These are phyloP conservation scores for Microsporum canis DNA, from an alignment of 2,329 filamentous ascomycete genomes.

Conservation along the genomic window DNA sequence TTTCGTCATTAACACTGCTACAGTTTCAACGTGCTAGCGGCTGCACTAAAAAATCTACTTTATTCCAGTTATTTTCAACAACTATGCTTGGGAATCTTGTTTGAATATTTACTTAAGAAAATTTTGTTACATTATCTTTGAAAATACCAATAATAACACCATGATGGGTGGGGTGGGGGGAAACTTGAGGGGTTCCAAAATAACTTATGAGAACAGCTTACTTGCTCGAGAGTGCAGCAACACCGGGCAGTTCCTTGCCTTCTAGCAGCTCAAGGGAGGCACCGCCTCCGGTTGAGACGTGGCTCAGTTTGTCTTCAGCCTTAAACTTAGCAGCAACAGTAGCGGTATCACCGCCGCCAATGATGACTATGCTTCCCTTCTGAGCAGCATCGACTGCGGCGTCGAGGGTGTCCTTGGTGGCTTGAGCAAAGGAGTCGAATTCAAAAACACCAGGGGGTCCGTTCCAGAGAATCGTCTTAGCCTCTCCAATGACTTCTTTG, in stretches of 20 bases:
- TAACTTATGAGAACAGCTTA: slow-evolving; percentile 18
- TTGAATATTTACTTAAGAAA: background rate
- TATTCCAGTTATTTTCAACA: background rate
- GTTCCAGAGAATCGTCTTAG: slow-evolving; percentile 98
- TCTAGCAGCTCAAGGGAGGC: slow-evolving; percentile 92
- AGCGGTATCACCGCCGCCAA: slow-evolving; percentile 94
- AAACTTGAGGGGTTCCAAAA: background rate
- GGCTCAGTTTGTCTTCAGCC: slow-evolving; percentile 92
- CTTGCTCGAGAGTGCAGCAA: slow-evolving; percentile 74
- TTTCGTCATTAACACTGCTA: background rate
- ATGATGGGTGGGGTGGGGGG: background rate
- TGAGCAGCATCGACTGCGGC: slow-evolving; percentile 71
- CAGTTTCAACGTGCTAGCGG: background rate
- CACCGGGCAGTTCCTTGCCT: slow-evolving; percentile 94
- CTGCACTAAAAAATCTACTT: background rate
- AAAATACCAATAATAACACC: background rate
- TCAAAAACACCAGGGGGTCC: slow-evolving; percentile 95
- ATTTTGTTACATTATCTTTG: slow-evolving; percentile 2
- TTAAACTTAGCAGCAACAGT: slow-evolving; percentile 96
- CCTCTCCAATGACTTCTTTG: slow-evolving; percentile 72
- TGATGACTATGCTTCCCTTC: slow-evolving; percentile 90
- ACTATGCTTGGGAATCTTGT: no score
- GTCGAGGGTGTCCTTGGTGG: slow-evolving; percentile 85
- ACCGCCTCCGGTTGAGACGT: slow-evolving; percentile 94
- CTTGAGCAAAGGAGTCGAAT: slow-evolving; percentile 84